phyloP scores from a whole-genome alignment of 2,329 filamentous ascomycete genomes.

The Cytospora piceicola region DNA sequence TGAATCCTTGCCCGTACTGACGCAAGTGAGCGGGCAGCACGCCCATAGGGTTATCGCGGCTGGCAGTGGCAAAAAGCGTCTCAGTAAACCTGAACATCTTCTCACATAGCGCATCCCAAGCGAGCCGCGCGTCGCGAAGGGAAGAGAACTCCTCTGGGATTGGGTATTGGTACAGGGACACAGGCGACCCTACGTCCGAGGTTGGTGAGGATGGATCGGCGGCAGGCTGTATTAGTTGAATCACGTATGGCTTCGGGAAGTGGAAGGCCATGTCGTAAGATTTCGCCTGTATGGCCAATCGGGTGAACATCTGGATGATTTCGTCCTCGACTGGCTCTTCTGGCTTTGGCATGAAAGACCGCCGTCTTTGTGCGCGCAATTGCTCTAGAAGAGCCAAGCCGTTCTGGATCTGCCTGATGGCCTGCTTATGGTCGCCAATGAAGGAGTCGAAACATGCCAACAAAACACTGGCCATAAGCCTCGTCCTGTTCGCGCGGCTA shows the following conservation, averaged over 20 bases:
- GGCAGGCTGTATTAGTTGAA: conserved; percentile 51
- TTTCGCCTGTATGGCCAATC: conserved; percentile 67
- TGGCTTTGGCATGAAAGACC: conserved; percentile 43
- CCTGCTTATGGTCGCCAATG: conserved; percentile 64
- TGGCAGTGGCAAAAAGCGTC: conserved; percentile 51
- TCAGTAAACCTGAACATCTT: conserved; percentile 63
- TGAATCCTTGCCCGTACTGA: conserved; percentile 53
- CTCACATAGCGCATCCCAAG: conserved; percentile 61
- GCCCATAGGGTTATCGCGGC: conserved; percentile 55
- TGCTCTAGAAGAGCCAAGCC: conserved; percentile 60
- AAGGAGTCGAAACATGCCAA: conserved; percentile 72
- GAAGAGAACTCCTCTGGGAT: conserved; percentile 53
- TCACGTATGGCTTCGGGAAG: conserved; percentile 65
- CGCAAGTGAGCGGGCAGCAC: conserved; percentile 54
- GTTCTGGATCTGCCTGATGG: conserved; percentile 64
- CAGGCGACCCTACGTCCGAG: conserved; percentile 49
- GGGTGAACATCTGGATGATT: conserved; percentile 65
- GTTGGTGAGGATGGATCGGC: conserved; percentile 46
- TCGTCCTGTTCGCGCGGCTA: conserved; percentile 52
- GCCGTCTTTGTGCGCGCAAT: conserved; percentile 51
- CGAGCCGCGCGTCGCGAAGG: conserved; percentile 57
- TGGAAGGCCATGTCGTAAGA: conserved; percentile 72
- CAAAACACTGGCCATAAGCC: conserved; percentile 67
- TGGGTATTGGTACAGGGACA: conserved; percentile 43
- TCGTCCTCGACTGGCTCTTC: conserved; percentile 61